Base-by-base conservation (phyloP, 345 rosid species). In the Kernera saxatilis region DNA sequence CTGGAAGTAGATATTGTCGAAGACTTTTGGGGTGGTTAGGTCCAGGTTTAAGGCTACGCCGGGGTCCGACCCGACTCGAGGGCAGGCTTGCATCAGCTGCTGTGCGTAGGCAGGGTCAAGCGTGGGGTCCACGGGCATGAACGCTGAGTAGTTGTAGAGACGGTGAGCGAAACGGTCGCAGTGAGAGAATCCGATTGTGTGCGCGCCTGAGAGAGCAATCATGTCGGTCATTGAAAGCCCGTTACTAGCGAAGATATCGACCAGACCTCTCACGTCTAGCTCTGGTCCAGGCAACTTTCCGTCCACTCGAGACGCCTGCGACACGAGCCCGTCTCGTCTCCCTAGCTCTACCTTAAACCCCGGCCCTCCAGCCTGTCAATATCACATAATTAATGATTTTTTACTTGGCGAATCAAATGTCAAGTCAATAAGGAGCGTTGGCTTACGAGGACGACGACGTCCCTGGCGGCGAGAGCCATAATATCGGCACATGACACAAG, bases 201-300 rank as follows among this genome's bases (percentile, higher is more conserved):
- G 99, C 8, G 89, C 93, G n/a, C 96, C 99, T 5, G 80, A 94
- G 26, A 94, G 90, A 10, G 97, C 96, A 51, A 94, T 81, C 99
- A 89, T 85, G 59, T 94, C 97, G 13, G 72, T 27, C 48, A 86
- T 82, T 15, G 63, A 83, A 2, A 94, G 92, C 63, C 61, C 70
- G 79, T 89, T 58, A 5, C 60, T 77, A 44, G 83, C 86, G 41
- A 94, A 94, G 1, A 85, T 69, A 2, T 83, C 1, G 14, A 64
- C 80, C 3, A 91, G 86, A 50, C 84, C 81, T 3, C 11, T 55
- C 2, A 89, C 83, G 52, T 76, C 55, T 50, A 85, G 80, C 3
- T 73, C 60, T 0, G 96, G 96, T n/a, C 79, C 83, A 22, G 99
- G 99, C 21, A 94, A 62, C 51, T 82, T 88, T 69, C 96, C 92